These are phyloP conservation scores for Coemansia sp. DNA, from an alignment of 192 early-diverging fungal species.

Conservation along the genomic window DNA sequence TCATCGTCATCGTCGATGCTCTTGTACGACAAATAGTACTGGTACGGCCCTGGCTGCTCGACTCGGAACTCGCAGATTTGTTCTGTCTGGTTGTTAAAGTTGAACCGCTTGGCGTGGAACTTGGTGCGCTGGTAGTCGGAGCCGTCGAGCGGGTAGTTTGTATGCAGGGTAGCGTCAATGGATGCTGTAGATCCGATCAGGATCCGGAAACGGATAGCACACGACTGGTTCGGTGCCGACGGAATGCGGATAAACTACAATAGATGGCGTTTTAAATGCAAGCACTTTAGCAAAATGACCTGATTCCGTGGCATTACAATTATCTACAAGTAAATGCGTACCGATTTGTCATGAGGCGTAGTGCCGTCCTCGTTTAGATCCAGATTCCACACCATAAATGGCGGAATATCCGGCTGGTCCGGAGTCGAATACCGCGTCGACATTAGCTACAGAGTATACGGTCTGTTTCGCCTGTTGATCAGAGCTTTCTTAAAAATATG, in stretches of 20 bases:
- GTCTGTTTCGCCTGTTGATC: not conserved
- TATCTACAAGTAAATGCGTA: constrained; percentile 12
- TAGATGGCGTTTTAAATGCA: not conserved
- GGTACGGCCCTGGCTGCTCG: constrained; percentile 73
- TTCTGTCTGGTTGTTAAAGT: constrained; percentile 58
- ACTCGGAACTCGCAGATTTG: constrained; percentile 68
- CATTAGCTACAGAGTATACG: not conserved
- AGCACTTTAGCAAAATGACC: not conserved
- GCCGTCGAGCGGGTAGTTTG: constrained; percentile 84
- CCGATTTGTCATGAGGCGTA: constrained; percentile 46
- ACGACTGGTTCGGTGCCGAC: constrained; percentile 51
- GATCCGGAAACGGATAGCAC: constrained; percentile 76
- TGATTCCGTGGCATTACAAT: not conserved
- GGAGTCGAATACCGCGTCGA: constrained; percentile 35
- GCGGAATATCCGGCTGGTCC: constrained; percentile 41
- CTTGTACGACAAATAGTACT: constrained; percentile 80
- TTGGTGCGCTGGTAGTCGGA: constrained; percentile 51
- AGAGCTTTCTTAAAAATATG: not conserved
- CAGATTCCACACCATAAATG: constrained; percentile 55
- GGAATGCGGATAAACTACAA: constrained; percentile 50
- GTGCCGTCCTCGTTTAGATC: constrained; percentile 54
- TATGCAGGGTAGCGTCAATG: constrained; percentile 69
- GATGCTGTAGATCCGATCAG: constrained; percentile 77
- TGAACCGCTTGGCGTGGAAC: constrained; percentile 43
- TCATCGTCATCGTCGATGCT: constrained; percentile 29